phyloP scores from a whole-genome alignment of 306 rosid species.

The Sicyos edulis region DNA sequence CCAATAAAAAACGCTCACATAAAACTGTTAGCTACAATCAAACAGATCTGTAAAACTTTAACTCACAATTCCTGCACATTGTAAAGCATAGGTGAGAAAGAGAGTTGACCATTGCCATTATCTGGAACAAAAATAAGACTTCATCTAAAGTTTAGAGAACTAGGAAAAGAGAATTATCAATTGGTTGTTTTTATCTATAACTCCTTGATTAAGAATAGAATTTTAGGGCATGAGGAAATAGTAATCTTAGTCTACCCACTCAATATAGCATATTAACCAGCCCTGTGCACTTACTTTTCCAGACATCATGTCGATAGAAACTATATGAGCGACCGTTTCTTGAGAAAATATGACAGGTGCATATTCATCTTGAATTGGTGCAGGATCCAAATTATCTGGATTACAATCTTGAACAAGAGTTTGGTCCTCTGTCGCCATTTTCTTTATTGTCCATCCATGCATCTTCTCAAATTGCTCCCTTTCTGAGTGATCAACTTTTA shows the following conservation, averaged over 20 bases:
- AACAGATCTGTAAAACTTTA: neutral
- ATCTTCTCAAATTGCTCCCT: constrained; percentile 68
- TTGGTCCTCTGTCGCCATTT: constrained; percentile 87
- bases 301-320: constrained; percentile 98
- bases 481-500: constrained; percentile 31
- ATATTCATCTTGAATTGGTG: constrained; percentile 94
- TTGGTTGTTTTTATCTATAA: neutral
- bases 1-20: no score
- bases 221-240: neutral
- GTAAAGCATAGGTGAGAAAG: neutral
- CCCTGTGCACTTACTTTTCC: constrained; percentile 62
- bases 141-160: neutral
- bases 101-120: neutral
- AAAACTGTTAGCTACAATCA: no score
- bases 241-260: neutral
- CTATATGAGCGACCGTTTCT: constrained; percentile 97
- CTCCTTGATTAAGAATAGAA: neutral
- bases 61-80: neutral
- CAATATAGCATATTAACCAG: neutral
- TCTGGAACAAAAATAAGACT: neutral
- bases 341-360: constrained; percentile 98
- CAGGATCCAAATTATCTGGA: constrained; percentile 81
- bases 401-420: constrained; percentile 83
- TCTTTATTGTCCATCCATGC: constrained; percentile 89
- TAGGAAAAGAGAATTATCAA: neutral